Base-by-base conservation (phyloP, 169 alveolate genomes). In the Miamiensis avidus region DNA sequence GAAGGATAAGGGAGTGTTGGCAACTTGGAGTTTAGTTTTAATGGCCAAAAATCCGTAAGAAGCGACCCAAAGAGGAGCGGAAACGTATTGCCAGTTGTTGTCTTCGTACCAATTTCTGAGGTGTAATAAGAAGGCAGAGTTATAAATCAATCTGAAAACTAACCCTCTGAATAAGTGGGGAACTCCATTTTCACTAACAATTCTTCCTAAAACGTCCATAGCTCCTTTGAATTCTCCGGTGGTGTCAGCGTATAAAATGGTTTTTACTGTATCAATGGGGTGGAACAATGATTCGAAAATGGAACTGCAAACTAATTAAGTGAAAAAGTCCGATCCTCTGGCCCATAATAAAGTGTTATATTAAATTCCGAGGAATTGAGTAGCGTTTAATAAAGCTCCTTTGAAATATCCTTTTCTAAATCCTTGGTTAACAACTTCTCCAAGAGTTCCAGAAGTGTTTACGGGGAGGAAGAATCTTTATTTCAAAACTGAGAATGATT, bases 251-350 rank as follows among this genome's bases (percentile, higher is more conserved):
- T 85, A 79, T 65, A 78, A 28, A 29, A 85, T 81, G 29, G 89
- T 85, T 49, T 85, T 85, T 28, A 85, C 74, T 1, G 89, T 85
- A 31, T 85, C 89, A 31, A 85, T 29, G 34, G 89, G 89, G 74
- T 78, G 79, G 76, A 83, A 78, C 32, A 85, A 65, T 0, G 78
- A 65, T 74, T 85, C 89, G 64, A 85, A 85, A 29, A 85, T 26
- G 69, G 82, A 65, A 25, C 83, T 32, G 74, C 31, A 74, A 26
- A 85, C 29, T 11, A 72, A 74, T 78, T 85, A 83, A 78, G 65
- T 34, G 29, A 49, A 25, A 33, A 33, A 74, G 64, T 83, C 89
- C 34, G 75, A 78, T 29, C 81, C 81, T 79, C 82, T 72, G 49
- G 82, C 74, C 76, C 82, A 85, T 27, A 85, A 33, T 30, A 85